A percentile compares a stretch with the other conserved stretches of the same genome.
Evolutionary conservation across 768 basidiomycete genomes (phyloP).

Genomic region (Obba rivulosa): DNA sequence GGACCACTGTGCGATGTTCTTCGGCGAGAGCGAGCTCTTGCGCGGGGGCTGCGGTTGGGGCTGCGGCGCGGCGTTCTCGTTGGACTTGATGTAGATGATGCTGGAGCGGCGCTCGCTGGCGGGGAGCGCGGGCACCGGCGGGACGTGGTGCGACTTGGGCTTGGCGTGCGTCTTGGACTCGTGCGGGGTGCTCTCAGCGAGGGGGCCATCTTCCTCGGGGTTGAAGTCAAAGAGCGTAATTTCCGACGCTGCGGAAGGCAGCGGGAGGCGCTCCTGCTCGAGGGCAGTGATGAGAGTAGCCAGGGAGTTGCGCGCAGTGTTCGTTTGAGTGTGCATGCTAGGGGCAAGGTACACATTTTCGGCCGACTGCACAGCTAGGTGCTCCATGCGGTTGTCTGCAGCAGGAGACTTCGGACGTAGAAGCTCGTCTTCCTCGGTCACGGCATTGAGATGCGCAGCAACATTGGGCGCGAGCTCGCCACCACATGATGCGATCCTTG

Average conservation of each 20-base stretch:
- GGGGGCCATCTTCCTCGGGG: conserved; percentile 32
- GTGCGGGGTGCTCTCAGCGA: conserved; percentile 62
- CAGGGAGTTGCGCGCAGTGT: conserved; percentile 49
- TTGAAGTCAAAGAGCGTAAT: conserved; percentile 51
- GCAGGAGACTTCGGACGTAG: conserved; percentile 15
- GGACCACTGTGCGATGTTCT: conserved; percentile 20
- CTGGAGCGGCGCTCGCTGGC: conserved; percentile 43
- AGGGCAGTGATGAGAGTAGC: conserved; percentile 33
- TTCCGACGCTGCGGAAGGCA: conserved; percentile 54
- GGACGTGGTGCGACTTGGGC: conserved; percentile 17
- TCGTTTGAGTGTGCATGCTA: conserved; percentile 44
- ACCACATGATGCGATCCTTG: conserved; percentile 17
- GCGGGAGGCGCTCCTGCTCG: conserved; percentile 22
- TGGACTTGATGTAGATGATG: conserved; percentile 62
- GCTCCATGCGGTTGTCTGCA: neutral
- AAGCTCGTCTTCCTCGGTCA: conserved; percentile 37
- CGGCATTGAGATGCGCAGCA: conserved; percentile 27
- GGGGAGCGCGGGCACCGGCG: conserved; percentile 14
- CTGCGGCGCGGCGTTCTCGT: conserved; percentile 31
- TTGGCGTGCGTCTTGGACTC: conserved; percentile 30
- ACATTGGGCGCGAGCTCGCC: conserved; percentile 14
- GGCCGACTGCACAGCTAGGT: conserved; percentile 6
- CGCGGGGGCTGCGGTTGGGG: conserved; percentile 4
- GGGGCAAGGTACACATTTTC: conserved; percentile 24
- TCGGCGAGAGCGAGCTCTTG: conserved; percentile 5